phyloP scores from a whole-genome alignment of 805 yeast species.

The Wickerhamiella musiphila region DNA sequence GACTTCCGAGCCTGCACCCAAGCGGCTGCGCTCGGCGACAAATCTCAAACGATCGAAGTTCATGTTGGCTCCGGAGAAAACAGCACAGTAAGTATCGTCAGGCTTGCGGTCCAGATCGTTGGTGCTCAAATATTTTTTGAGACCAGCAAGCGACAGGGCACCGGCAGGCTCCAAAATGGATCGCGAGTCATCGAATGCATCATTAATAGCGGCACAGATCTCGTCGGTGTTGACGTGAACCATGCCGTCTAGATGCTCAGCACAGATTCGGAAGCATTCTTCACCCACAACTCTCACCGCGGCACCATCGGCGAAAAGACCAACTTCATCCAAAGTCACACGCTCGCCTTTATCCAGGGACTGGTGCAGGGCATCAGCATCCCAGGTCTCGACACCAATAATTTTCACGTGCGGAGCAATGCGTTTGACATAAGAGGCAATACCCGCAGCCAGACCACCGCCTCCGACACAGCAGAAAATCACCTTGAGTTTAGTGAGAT shows the following conservation, averaged over 20 bases:
- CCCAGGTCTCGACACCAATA: conserved; percentile 90
- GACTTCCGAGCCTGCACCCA: conserved; percentile 97
- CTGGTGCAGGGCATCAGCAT: conserved; percentile 81
- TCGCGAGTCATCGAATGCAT: conserved; percentile 89
- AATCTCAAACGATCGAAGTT: conserved; percentile 91
- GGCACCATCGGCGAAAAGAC: conserved; percentile 97
- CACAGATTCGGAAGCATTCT: conserved; percentile 73
- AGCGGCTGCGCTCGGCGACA: conserved; percentile 89
- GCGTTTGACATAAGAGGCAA: conserved; percentile 77
- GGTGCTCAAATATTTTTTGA: conserved; percentile 57
- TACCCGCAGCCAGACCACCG: conserved; percentile 88
- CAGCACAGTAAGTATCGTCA: conserved; percentile 57
- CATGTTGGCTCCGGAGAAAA: conserved; percentile 94
- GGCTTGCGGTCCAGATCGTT: conserved; percentile 42
- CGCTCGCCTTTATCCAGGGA: conserved; percentile 42
- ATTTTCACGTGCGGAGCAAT: conserved; percentile 95
- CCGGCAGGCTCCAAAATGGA: conserved; percentile 94
- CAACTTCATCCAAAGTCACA: conserved; percentile 51
- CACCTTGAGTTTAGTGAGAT: conserved; percentile 60
- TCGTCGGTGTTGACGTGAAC: conserved; percentile 80
- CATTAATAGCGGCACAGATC: conserved; percentile 92
- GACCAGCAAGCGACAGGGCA: conserved; percentile 88
- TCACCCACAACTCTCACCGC: conserved; percentile 83
- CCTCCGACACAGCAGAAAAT: conserved; percentile 93
- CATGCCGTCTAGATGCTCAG: conserved; percentile 73